These are phyloP conservation scores for Usnea hakonensis DNA, from an alignment of 495 filamentous ascomycete genomes.

Conservation along the genomic window DNA sequence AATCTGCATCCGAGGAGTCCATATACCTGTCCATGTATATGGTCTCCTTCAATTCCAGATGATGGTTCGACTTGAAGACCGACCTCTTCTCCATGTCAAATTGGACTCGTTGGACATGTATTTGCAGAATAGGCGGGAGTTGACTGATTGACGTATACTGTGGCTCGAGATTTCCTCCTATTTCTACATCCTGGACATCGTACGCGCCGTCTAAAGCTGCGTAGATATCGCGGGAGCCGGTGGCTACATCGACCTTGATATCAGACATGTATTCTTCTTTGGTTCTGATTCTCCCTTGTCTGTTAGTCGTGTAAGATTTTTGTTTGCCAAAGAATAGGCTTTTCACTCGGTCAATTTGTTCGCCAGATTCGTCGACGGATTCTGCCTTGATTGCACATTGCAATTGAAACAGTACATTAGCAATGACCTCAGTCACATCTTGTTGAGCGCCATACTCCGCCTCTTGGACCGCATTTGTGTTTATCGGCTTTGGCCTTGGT, in stretches of 20 bases:
- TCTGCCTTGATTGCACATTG: slow-evolving; percentile 73
- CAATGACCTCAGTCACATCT: slow-evolving; percentile 93
- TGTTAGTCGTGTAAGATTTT: slow-evolving; percentile 45
- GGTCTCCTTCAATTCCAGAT: slow-evolving; percentile 62
- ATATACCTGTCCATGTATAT: slow-evolving; percentile 89
- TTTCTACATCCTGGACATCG: slow-evolving; percentile 63
- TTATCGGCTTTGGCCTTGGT: slow-evolving; percentile 35
- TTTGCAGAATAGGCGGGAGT: slow-evolving; percentile 77
- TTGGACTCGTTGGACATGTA: slow-evolving; percentile 76
- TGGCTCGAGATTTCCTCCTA: slow-evolving; percentile 53
- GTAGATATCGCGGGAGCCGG: slow-evolving; percentile 61
- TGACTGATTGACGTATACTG: slow-evolving; percentile 69
- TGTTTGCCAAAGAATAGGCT: slow-evolving; percentile 55
- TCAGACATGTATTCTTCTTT: slow-evolving; percentile 55
- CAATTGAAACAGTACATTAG: slow-evolving; percentile 82
- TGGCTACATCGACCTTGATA: slow-evolving; percentile 56
- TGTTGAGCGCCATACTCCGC: slow-evolving; percentile 63
- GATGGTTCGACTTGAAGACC: slow-evolving; percentile 69
- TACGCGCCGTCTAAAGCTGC: slow-evolving; percentile 78
- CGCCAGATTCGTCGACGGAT: slow-evolving; percentile 51
- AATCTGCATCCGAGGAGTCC: slow-evolving; percentile 51
- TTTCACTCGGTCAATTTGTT: slow-evolving; percentile 74
- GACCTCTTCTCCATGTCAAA: slow-evolving; percentile 53
- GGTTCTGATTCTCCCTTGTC: slow-evolving; percentile 33
- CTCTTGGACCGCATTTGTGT: slow-evolving; percentile 42